Evolutionary conservation across 2,329 filamentous ascomycete species (phyloP), one percentile per base, ranked within the genome.

Genomic region (Fusarium sp.): DNA sequence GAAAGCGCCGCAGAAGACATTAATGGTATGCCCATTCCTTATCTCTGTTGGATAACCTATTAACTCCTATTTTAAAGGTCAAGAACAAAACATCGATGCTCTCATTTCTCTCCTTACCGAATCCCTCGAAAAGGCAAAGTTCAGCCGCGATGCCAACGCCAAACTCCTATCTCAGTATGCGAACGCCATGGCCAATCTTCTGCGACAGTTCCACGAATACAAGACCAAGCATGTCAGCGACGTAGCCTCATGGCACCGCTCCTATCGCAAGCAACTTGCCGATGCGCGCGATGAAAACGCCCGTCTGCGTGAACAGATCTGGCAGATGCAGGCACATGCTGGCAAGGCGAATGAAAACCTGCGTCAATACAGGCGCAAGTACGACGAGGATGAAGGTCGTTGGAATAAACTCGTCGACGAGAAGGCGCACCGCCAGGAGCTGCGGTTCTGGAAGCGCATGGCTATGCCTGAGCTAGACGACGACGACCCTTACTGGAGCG

Each of bases 371-470:
- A 84, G 89, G 54, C 81, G 84, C 46, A 82, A 81, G 57, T 86
- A 88, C 73, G 86, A 89, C 69, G 87, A 89, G 70, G 83, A 90
- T 63, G 83, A 85, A 68, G 79, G 80, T 40, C 81, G 86, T 22
- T 87, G 87, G 82, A 84, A 88, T 60, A 81, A 83, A 30, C 81
- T 83, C 7, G 84, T 89, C 5, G 83, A 88, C 42, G 83, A 85
- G 50, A 83, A 82, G 52, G 85, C 86, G 8, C 78, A 81, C 45
- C 83, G 86, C 6, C 88, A 90, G 76, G 88, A 91, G 78, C 75
- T 90, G 57, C 83, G 89, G 4, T 90, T 89, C 78, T 91, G 89
- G 89, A 91, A 91, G 79, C 83, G 89, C 44, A 84, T 90, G 83
- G 89, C 89, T 16, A 86, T 91, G 84, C 88, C 88, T 12, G 84